Evolutionary conservation across 495 filamentous ascomycete species (phyloP).

Genomic region (Acidiella bohemica): DNA sequence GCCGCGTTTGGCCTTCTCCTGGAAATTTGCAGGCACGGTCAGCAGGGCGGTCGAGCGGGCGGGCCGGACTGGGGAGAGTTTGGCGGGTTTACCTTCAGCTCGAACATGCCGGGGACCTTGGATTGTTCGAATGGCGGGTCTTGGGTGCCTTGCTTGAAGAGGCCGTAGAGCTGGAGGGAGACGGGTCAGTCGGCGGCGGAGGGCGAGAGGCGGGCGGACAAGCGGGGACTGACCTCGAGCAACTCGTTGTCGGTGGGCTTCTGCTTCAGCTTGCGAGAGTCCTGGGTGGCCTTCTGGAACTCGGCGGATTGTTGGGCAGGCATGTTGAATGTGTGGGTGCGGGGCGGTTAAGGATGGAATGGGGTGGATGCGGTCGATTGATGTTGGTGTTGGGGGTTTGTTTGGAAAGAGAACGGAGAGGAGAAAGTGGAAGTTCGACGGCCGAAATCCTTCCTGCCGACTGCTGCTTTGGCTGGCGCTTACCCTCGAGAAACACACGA

Average conservation of each 20-base stretch:
- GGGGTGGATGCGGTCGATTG: no score
- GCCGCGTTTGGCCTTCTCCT: slow-evolving; percentile 69
- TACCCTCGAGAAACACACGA: no score
- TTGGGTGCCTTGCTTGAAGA: slow-evolving; percentile 43
- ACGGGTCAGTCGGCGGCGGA: not conserved
- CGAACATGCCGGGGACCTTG: slow-evolving; percentile 37
- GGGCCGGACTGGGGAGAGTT: not conserved
- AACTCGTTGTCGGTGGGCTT: slow-evolving; percentile 41
- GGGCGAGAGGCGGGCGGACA: no score
- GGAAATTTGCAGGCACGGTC: slow-evolving; percentile 1
- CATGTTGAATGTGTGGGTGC: no score
- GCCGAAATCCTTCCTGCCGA: no score
- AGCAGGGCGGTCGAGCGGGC: not conserved
- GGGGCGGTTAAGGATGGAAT: no score
- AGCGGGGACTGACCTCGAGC: slow-evolving; percentile 48
- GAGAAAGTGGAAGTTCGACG: no score
- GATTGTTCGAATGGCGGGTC: slow-evolving; percentile 33
- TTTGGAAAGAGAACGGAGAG: no score
- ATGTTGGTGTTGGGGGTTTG: no score
- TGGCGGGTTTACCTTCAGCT: slow-evolving; percentile 35
- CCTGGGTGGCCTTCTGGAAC: slow-evolving; percentile 48
- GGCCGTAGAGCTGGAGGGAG: slow-evolving; percentile 39
- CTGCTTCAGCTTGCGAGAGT: slow-evolving; percentile 46
- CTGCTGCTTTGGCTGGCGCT: no score
- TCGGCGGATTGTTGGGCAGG: slow-evolving; percentile 31